These are phyloP conservation scores for Sclerotinia glacialis DNA, from an alignment of 2,329 filamentous ascomycete species.

Conservation along the genomic window DNA sequence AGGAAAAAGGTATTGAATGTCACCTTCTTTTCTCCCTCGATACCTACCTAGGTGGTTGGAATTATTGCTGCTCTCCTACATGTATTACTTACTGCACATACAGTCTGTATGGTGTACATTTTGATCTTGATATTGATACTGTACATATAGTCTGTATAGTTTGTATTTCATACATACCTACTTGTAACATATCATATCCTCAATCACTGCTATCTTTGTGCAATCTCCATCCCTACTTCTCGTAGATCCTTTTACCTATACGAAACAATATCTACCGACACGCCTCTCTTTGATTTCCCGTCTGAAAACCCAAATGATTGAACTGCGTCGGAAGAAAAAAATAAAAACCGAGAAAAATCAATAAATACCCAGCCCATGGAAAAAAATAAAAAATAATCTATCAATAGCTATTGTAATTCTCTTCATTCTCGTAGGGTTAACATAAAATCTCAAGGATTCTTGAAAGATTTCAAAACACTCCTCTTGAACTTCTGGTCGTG, in stretches of 20 bases:
- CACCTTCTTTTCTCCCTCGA: not conserved
- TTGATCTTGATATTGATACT: too few relatives aligned
- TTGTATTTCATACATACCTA: not conserved
- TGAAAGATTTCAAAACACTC: not conserved
- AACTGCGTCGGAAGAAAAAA: not conserved
- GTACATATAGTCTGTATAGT: too few relatives aligned
- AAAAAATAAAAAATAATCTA: too few relatives aligned
- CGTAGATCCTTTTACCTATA: not conserved
- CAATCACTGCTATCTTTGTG: not conserved
- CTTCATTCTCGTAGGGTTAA: not conserved
- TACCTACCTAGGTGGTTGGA: not conserved
- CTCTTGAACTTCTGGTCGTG: not conserved
- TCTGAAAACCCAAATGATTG: not conserved
- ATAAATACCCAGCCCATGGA: too few relatives aligned
- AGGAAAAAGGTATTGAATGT: not conserved
- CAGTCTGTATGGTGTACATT: too few relatives aligned
- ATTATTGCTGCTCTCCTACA: not conserved
- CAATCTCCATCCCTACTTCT: not conserved
- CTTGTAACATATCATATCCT: not conserved
- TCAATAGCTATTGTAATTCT: not conserved
- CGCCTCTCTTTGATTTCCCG: not conserved
- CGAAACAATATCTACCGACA: slow-evolving; percentile 11
- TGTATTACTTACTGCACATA: not conserved
- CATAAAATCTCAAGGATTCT: slow-evolving; percentile 8
- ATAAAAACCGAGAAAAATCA: slow-evolving; percentile 1